phyloP scores from a whole-genome alignment of 75 land plant species.

The Pinus taeda region DNA sequence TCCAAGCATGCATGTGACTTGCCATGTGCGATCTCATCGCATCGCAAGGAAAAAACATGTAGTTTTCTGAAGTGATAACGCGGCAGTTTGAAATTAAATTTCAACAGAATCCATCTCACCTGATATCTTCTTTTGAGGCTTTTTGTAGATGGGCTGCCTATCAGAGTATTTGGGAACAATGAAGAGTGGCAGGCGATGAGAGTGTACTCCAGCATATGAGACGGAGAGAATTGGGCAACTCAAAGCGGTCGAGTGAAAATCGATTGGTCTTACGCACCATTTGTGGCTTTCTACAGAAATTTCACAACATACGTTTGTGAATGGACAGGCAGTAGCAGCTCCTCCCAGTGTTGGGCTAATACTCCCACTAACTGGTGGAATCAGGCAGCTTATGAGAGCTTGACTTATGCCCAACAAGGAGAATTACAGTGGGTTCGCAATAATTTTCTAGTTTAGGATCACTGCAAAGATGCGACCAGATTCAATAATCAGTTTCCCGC shows the following conservation, averaged over 20 bases:
- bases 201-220: slow-evolving; percentile 19
- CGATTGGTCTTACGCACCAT: slow-evolving; percentile 24
- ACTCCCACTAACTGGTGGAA: background rate
- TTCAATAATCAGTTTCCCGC: slow-evolving; percentile 15
- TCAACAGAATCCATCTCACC: background rate
- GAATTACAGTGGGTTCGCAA: background rate
- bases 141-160: slow-evolving; percentile 10
- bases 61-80: too few relatives aligned
- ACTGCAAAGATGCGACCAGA: slow-evolving; percentile 28
- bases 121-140: slow-evolving; percentile 11
- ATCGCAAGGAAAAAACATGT: too few relatives aligned
- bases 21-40: too few relatives aligned
- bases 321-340: background rate
- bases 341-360: background rate
- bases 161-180: slow-evolving; percentile 6
- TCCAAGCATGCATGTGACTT: too few relatives aligned
- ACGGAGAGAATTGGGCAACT: slow-evolving; percentile 35
- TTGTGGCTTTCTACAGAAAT: slow-evolving; percentile 14
- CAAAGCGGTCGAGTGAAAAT: background rate
- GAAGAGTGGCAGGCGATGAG: background rate
- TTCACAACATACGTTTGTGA: slow-evolving; percentile 15
- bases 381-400: background rate
- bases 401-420: background rate
- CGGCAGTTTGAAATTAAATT: too few relatives aligned
- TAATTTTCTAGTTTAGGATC: slow-evolving; percentile 33